Conservation (phyloP, 768 basidiomycete species). For the Macrocybe gigantea region DNA sequence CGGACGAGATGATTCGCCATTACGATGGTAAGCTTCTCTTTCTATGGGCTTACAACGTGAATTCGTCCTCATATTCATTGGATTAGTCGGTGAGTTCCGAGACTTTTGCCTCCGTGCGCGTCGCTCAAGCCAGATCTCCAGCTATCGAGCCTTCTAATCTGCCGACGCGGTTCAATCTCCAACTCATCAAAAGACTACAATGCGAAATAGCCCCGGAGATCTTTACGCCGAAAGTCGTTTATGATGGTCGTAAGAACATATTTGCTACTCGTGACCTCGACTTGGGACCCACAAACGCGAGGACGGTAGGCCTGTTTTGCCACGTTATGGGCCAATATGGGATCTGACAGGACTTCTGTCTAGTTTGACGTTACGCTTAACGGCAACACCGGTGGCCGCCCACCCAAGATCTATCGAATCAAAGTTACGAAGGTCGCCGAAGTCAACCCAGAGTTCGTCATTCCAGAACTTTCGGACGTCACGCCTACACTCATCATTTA, state of each 20-base stretch:
- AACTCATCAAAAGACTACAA: constrained; percentile 61
- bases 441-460: constrained; percentile 39
- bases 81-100: constrained; percentile 11
- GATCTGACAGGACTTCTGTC: neutral
- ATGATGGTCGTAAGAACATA: constrained; percentile 74
- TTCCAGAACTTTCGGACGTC: neutral
- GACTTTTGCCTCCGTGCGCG: no score
- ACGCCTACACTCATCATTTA: neutral
- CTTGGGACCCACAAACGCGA: constrained; percentile 41
- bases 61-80: neutral
- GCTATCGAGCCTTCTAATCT: constrained; percentile 24
- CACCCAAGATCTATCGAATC: constrained; percentile 49
- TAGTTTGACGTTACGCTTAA: constrained; percentile 22
- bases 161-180: constrained; percentile 60
- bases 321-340: neutral
- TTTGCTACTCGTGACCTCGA: constrained; percentile 55
- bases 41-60: neutral
- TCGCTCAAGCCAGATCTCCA: neutral
- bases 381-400: constrained; percentile 22
- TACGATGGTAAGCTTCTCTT: constrained; percentile 14
- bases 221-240: constrained; percentile 67
- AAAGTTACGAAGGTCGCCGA: constrained; percentile 50
- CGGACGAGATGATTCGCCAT: constrained; percentile 12
- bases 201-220: constrained; percentile 45
- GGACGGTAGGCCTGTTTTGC: constrained; percentile 34